phyloP scores from a whole-genome alignment of 2,329 filamentous ascomycete species.

The Alternaria rosae region DNA sequence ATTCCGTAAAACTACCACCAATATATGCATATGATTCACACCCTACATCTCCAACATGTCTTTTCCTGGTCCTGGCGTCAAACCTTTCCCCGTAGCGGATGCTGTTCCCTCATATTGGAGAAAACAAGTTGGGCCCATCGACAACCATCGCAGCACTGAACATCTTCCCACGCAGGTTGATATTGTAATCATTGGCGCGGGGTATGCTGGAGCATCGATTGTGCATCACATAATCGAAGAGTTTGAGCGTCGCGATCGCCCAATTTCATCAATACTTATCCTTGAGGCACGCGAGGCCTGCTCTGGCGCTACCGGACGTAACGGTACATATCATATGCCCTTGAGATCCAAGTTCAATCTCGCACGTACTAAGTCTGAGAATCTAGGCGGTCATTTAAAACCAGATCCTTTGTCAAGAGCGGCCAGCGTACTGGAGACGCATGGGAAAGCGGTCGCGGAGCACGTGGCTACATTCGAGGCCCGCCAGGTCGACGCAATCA shows the following conservation, averaged over 20 bases:
- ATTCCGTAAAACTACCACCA: background rate
- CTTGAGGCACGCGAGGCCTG: conserved; percentile 61
- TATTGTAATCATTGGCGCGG: conserved; percentile 21
- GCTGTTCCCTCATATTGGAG: conserved; percentile 16
- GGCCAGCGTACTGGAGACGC: conserved; percentile 13
- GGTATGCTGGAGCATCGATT: conserved; percentile 21
- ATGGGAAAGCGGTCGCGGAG: conserved; percentile 17
- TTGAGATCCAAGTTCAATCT: background rate
- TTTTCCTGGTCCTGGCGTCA: background rate
- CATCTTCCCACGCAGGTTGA: conserved; percentile 6
- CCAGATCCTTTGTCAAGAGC: conserved; percentile 49
- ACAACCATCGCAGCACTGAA: conserved; percentile 20
- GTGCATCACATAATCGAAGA: conserved; percentile 20
- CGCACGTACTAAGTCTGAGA: background rate
- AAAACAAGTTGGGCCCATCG: conserved; percentile 10
- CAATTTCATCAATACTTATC: conserved; percentile 22
- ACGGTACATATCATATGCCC: conserved; percentile 50
- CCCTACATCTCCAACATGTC: background rate
- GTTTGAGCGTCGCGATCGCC: background rate
- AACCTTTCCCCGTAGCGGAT: conserved; percentile 14
- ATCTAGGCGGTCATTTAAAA: conserved; percentile 18
- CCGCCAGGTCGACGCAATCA: conserved; percentile 15
- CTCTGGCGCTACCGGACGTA: conserved; percentile 63
- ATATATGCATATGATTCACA: background rate
- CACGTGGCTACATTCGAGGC: conserved; percentile 23